A percentile compares a stretch with the other conserved stretches of the same genome.
Conservation (phyloP, 352 stramenopile species). For the Pythium guiyangense region DNA sequence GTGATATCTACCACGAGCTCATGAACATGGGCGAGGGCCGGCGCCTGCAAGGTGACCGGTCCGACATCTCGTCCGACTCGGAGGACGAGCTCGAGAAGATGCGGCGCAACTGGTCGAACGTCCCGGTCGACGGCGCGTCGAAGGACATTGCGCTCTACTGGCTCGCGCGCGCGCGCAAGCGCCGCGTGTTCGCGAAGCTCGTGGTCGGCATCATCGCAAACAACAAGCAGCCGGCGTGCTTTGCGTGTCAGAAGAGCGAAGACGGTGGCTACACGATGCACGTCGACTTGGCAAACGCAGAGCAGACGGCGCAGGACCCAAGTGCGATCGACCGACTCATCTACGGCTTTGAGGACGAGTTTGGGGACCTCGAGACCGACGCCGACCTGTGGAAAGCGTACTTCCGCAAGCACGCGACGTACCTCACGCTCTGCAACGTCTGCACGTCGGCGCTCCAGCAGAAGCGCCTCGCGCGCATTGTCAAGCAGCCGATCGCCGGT, state of each 20-base stretch:
- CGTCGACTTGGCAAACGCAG: slow-evolving; percentile 75
- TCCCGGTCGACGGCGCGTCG: slow-evolving; percentile 76
- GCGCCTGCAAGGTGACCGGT: slow-evolving; percentile 84
- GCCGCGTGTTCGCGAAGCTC: slow-evolving; percentile 87
- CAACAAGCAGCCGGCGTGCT: slow-evolving; percentile 84
- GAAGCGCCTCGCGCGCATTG: slow-evolving; percentile 34
- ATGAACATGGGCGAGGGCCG: slow-evolving; percentile 90
- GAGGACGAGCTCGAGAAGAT: slow-evolving; percentile 90
- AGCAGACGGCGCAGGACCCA: slow-evolving; percentile 62
- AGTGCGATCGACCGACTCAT: slow-evolving; percentile 77
- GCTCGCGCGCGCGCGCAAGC: slow-evolving; percentile 91
- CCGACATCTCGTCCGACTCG: slow-evolving; percentile 91
- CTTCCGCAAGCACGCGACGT: slow-evolving; percentile 92
- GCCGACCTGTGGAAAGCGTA: slow-evolving; percentile 95
- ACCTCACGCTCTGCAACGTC: slow-evolving; percentile 93
- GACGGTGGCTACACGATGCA: slow-evolving; percentile 70
- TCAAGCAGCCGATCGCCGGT: slow-evolving; percentile 19
- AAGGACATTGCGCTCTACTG: slow-evolving; percentile 91
- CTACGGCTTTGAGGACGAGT: slow-evolving; percentile 69
- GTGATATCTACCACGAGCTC: slow-evolving; percentile 95
- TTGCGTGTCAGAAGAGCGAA: slow-evolving; percentile 70
- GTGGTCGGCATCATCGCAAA: slow-evolving; percentile 77
- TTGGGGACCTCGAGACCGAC: slow-evolving; percentile 85
- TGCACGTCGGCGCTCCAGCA: slow-evolving; percentile 73
- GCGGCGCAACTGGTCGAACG: slow-evolving; percentile 81